phyloP scores from a whole-genome alignment of 345 rosid genomes.

The Eucalyptus albens region DNA sequence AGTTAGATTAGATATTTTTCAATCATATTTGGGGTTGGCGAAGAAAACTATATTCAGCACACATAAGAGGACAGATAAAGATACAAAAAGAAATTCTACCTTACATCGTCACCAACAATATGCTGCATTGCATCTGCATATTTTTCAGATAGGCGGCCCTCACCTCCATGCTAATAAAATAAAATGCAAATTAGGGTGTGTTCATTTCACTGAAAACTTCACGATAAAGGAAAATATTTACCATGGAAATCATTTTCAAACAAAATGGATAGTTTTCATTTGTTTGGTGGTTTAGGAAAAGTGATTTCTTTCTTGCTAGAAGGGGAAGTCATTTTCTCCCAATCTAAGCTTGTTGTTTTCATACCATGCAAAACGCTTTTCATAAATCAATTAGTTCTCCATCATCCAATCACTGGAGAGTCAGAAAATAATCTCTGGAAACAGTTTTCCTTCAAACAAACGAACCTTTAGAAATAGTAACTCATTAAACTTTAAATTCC shows the following conservation, averaged over 20 bases:
- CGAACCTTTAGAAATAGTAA: neutral
- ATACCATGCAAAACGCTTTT: neutral
- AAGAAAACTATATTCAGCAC: neutral
- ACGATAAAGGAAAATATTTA: neutral
- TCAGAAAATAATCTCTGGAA: neutral
- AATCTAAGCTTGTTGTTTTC: neutral
- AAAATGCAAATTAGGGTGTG: neutral
- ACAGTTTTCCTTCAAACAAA: neutral
- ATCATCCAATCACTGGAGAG: neutral
- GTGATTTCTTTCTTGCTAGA: neutral
- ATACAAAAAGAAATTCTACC: conserved; percentile 39
- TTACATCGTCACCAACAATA: conserved; percentile 64
- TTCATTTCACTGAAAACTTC: neutral
- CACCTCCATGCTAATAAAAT: conserved; percentile 79
- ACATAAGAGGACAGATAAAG: neutral
- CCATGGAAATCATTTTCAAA: neutral
- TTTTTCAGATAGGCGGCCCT: conserved; percentile 80
- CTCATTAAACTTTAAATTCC: neutral
- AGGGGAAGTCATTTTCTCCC: neutral
- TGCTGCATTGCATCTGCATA: conserved; percentile 59
- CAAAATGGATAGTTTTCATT: neutral
- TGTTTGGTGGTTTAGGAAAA: neutral
- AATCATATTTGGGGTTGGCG: neutral
- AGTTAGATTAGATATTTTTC: neutral
- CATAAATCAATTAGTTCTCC: neutral